A percentile compares a stretch with the other conserved stretches of the same genome.
Conservation (phyloP, 768 basidiomycete species). For the Boletus sp. region DNA sequence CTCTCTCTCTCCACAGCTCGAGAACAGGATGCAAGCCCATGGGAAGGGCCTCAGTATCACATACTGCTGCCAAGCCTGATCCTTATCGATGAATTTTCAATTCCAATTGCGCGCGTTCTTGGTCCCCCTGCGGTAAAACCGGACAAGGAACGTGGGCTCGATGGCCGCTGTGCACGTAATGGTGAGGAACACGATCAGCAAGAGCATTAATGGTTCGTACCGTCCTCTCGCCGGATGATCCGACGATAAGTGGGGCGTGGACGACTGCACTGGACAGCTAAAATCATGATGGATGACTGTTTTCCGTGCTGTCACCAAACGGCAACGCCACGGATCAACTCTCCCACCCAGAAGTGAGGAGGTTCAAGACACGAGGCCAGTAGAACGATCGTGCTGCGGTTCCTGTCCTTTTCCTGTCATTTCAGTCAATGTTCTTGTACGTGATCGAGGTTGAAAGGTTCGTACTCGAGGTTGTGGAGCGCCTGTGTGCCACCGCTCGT, state of each 20-base stretch:
- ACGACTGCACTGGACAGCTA: background rate
- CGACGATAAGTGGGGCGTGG: conserved; percentile 1
- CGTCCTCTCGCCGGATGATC: conserved; percentile 7
- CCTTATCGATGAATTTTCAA: background rate
- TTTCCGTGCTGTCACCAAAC: conserved; percentile 4
- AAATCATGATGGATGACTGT: conserved; percentile 3
- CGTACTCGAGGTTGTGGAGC: background rate
- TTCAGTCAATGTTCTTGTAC: background rate
- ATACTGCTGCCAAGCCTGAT: background rate
- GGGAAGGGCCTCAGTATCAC: background rate
- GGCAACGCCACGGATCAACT: conserved; percentile 13
- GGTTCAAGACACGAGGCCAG: background rate
- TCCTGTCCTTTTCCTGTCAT: background rate
- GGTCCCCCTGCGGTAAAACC: background rate
- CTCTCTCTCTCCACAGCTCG: background rate
- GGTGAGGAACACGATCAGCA: conserved; percentile 4
- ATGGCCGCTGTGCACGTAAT: conserved; percentile 2
- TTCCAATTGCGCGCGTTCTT: background rate
- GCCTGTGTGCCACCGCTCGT: background rate
- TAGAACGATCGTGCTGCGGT: background rate
- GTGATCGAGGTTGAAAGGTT: background rate
- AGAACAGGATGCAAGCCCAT: background rate
- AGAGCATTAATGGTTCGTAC: conserved; percentile 1
- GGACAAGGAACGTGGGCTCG: background rate
- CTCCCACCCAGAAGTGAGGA: background rate